Conservation (phyloP, 2,329 filamentous ascomycete species). For the Didymella glomerata region DNA sequence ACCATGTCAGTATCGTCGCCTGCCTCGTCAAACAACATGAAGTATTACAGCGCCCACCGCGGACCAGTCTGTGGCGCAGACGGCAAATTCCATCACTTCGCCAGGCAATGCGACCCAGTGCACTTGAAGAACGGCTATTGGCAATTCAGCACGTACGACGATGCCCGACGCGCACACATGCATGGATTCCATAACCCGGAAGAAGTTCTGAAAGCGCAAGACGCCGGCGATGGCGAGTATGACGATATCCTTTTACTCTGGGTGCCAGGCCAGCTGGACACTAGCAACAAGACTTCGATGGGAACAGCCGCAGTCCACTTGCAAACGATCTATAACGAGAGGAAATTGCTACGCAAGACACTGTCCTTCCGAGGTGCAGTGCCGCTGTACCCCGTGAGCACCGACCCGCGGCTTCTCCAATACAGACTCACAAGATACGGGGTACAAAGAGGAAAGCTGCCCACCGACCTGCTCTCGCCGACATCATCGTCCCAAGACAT, state of each 20-base stretch:
- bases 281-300: background rate
- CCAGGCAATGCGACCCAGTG: conserved; percentile 2
- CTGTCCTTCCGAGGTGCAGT: conserved; percentile 24
- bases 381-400: conserved; percentile 26
- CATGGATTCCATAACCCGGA: conserved; percentile 29
- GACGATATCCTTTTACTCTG: conserved; percentile 29
- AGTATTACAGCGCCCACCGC: conserved; percentile 23
- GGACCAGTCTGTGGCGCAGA: conserved; percentile 1
- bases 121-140: conserved; percentile 27
- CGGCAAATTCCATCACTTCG: conserved; percentile 25
- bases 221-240: conserved; percentile 17
- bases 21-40: background rate
- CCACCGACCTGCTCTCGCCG: background rate
- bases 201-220: conserved; percentile 24
- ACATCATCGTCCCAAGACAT: background rate
- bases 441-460: background rate
- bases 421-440: conserved; percentile 8
- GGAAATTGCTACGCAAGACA: conserved; percentile 20
- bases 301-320: conserved; percentile 27
- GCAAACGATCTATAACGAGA: conserved; percentile 25
- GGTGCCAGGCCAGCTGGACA: conserved; percentile 25
- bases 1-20: background rate
- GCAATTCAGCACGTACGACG: conserved; percentile 24
- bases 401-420: background rate
- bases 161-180: conserved; percentile 26